Percentiles rank a stretch among this genome's conserved stretches.
Evolutionary conservation across 495 filamentous ascomycete genomes (phyloP).

Genomic region (Aspergillus cavernicola): DNA sequence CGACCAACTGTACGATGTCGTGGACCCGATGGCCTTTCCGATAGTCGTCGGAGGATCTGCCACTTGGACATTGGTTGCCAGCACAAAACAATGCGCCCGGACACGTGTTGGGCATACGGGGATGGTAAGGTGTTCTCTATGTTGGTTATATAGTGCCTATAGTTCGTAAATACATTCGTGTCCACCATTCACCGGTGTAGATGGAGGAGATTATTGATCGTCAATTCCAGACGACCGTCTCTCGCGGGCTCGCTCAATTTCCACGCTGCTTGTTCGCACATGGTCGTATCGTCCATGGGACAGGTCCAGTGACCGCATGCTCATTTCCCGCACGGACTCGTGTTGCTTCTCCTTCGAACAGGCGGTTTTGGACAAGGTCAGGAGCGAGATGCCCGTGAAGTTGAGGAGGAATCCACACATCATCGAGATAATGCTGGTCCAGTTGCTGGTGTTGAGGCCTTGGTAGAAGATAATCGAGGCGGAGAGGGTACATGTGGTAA

Average conservation of each 20-base stretch:
- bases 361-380: conserved; percentile 66
- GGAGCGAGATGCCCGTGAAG: conserved; percentile 93
- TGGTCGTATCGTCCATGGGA: conserved; percentile 6
- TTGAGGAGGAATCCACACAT: conserved; percentile 93
- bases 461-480: conserved; percentile 98
- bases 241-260: neutral
- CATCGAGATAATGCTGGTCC: conserved; percentile 88
- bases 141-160: too few species aligned
- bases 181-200: too few species aligned
- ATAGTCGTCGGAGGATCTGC: too few species aligned
- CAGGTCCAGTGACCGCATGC: conserved; percentile 5
- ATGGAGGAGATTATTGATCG: too few species aligned
- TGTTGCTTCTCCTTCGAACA: neutral
- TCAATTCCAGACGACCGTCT: neutral
- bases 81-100: too few species aligned
- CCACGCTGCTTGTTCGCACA: conserved; percentile 2
- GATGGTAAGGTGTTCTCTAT: too few species aligned
- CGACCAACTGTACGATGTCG: too few species aligned
- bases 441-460: conserved; percentile 93
- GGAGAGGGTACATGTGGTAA: conserved; percentile 89
- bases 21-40: too few species aligned
- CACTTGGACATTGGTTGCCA: too few species aligned
- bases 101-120: too few species aligned
- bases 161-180: too few species aligned
- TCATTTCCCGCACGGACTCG: neutral